Percentiles rank a stretch among this genome's conserved stretches.
These are phyloP conservation scores for Colletotrichum salicis DNA, from an alignment of 2,329 filamentous ascomycete genomes.

Conservation along the genomic window DNA sequence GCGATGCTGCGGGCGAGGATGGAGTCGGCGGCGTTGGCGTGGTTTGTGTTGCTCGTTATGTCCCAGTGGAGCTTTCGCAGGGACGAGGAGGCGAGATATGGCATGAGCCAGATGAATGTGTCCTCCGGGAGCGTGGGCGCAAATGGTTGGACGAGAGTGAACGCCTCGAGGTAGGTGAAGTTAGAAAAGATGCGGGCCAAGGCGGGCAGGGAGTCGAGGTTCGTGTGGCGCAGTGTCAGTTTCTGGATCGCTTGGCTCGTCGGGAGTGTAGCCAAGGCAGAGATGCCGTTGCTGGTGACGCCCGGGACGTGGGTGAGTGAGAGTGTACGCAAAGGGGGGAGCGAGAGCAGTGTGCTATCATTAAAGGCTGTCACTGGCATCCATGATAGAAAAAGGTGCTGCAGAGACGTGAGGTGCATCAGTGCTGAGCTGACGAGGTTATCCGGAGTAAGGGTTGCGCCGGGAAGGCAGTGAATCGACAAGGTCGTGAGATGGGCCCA, in stretches of 20 bases:
- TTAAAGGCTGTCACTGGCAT: slow-evolving; percentile 67
- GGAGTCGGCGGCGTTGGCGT: slow-evolving; percentile 63
- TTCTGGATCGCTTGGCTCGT: slow-evolving; percentile 57
- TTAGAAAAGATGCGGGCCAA: slow-evolving; percentile 70
- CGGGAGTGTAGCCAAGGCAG: slow-evolving; percentile 63
- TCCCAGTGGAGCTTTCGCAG: slow-evolving; percentile 72
- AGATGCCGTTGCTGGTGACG: slow-evolving; percentile 66
- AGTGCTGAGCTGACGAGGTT: slow-evolving; percentile 63
- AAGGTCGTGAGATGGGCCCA: slow-evolving; percentile 68
- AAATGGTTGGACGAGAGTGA: slow-evolving; percentile 65
- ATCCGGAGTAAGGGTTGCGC: slow-evolving; percentile 64
- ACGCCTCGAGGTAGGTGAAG: slow-evolving; percentile 57
- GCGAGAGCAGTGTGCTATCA: slow-evolving; percentile 63
- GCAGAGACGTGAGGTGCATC: slow-evolving; percentile 62
- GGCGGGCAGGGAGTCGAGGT: slow-evolving; percentile 65
- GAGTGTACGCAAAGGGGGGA: slow-evolving; percentile 66
- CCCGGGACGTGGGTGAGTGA: slow-evolving; percentile 66
- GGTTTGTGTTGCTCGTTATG: slow-evolving; percentile 61
- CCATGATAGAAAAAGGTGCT: slow-evolving; percentile 68
- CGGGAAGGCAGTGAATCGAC: slow-evolving; percentile 68
- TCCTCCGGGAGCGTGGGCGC: slow-evolving; percentile 66
- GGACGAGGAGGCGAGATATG: slow-evolving; percentile 68
- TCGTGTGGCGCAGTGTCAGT: slow-evolving; percentile 66
- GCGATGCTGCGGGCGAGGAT: slow-evolving; percentile 73
- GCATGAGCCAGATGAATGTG: slow-evolving; percentile 70